Base-by-base conservation (phyloP, 2,329 filamentous ascomycete genomes). In the Curvularia eragrostidis region DNA sequence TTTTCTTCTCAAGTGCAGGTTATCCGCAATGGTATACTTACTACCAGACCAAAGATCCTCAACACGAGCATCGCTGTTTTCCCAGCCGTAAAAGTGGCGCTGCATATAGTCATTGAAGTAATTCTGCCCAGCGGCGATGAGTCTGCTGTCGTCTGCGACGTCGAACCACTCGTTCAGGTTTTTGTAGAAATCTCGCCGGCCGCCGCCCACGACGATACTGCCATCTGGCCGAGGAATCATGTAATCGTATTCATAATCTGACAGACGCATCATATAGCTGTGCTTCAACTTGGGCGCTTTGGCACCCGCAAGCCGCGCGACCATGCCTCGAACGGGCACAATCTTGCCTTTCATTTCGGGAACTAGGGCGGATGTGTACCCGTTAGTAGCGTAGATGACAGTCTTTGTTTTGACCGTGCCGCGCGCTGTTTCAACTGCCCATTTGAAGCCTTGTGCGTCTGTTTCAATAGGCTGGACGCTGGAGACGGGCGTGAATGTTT, bases 231-330 rank as follows among this genome's bases (percentile, higher is more conserved):
- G 76, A 12, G 78, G 77, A 44, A 81, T 80, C 9, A 81, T 70
- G 47, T 83, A 83, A 49, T 75, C 73, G 58, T 90, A 87, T 51
- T 85, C 81, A 15, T 80, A 71, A 6, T 72, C 63, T 18, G 72
- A 73, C 19, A 84, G 82, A 18, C 84, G 73, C 74, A 91, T 58
- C 54, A 64, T 66, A 30, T 66, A 68, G 44, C 62, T 65, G 39
- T 66, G 59, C 19, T 58, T 59, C 39, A 65, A 47, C 7, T 49
- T 54, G 19, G 60, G 62, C 42, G 51, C 49, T n/a, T 54, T 47
- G 36, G 30, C 32, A n/a, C 54, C 52, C n/a, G 26, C 52, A 3
- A 63, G 26, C 1, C 36, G 58, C 13, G 52, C 55, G 12, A 61
- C 55, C 34, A 63, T 58, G 6, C 71, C 71, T 36, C 69, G 65